phyloP scores from a whole-genome alignment of 305 asterid genomes.

The Rubia tinctorum region DNA sequence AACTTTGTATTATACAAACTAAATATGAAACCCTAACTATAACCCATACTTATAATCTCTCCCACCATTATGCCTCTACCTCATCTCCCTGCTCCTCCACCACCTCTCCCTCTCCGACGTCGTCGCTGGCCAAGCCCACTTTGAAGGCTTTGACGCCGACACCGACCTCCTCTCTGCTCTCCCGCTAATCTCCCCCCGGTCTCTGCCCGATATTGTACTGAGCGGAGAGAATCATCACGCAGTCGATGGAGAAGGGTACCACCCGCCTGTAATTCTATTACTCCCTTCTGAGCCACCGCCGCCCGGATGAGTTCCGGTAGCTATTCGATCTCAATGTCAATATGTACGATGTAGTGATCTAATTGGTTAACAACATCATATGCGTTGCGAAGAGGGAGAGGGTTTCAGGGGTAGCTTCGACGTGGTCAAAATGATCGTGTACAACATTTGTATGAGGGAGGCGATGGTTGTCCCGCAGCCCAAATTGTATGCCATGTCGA shows the following conservation, averaged over 20 bases:
- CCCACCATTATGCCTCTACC: too few relatives aligned
- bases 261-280: background rate
- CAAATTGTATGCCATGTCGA: background rate
- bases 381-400: background rate
- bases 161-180: too few relatives aligned
- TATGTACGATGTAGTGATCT: background rate
- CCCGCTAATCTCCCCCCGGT: too few relatives aligned
- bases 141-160: too few relatives aligned
- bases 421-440: background rate
- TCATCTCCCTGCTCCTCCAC: too few relatives aligned
- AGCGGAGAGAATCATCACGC: background rate
- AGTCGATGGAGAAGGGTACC: background rate
- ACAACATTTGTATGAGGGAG: background rate
- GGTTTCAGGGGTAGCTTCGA: background rate
- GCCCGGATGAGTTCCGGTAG: background rate
- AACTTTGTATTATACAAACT: too few relatives aligned
- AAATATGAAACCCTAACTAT: too few relatives aligned
- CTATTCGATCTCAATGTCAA: background rate
- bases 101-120: too few relatives aligned
- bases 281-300: background rate
- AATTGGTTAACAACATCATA: background rate
- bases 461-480: background rate
- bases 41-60: too few relatives aligned
- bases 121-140: too few relatives aligned
- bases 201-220: background rate